phyloP scores from a whole-genome alignment of 306 rosid genomes.

The Sicyos baderoa region DNA sequence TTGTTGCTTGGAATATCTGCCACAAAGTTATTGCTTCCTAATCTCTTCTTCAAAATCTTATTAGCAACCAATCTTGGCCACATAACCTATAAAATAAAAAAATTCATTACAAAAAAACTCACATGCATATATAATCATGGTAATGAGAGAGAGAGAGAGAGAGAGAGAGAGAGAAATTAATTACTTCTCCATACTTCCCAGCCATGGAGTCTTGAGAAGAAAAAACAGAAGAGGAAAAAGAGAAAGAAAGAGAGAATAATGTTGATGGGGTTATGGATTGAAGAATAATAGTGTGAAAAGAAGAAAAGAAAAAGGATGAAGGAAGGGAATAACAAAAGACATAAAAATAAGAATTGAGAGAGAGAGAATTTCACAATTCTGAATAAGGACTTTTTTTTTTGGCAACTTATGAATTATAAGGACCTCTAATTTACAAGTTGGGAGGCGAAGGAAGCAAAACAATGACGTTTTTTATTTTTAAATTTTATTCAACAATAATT shows the following conservation, averaged over 20 bases:
- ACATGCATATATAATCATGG: background rate
- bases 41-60: slow-evolving; percentile 58
- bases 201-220: slow-evolving; percentile 21
- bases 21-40: slow-evolving; percentile 64
- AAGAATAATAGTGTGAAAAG: background rate
- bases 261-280: background rate
- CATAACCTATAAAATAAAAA: slow-evolving; percentile 33
- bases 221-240: background rate
- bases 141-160: slow-evolving; percentile 15
- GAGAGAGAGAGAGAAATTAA: background rate
- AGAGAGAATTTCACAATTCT: background rate
- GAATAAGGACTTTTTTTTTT: no score
- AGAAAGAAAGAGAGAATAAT: background rate
- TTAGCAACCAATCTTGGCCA: slow-evolving; percentile 82
- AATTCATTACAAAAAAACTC: background rate
- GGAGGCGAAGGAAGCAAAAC: background rate
- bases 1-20: slow-evolving; percentile 49
- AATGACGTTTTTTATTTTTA: background rate
- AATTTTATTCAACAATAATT: no score
- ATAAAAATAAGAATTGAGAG: slow-evolving; percentile 17
- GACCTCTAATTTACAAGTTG: no score
- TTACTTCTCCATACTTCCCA: slow-evolving; percentile 31
- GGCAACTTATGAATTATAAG: no score
- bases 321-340: slow-evolving; percentile 20
- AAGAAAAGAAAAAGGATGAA: slow-evolving; percentile 4